phyloP scores from a whole-genome alignment of 805 yeast species.

The Metschnikowia bowlesiae region DNA sequence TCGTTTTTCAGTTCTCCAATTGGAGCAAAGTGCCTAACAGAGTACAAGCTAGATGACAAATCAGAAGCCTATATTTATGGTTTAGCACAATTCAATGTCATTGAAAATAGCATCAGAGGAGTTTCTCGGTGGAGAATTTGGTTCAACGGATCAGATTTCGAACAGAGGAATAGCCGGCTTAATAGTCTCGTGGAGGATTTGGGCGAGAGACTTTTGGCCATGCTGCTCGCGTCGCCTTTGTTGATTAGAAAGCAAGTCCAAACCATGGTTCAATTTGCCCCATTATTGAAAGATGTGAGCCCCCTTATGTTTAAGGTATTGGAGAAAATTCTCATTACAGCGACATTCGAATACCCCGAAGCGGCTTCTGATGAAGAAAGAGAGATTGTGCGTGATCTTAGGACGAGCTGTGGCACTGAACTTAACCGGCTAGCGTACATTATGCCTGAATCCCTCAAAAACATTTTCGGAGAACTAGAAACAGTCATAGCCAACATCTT shows the following conservation, averaged over 20 bases:
- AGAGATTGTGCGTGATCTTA: constrained; percentile 77
- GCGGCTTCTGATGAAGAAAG: constrained; percentile 65
- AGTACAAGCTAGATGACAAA: constrained; percentile 50
- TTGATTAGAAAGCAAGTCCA: constrained; percentile 82
- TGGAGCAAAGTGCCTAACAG: constrained; percentile 61
- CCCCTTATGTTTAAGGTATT: constrained; percentile 75
- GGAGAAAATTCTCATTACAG: constrained; percentile 78
- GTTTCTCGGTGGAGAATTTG: constrained; percentile 94
- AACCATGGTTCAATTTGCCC: constrained; percentile 90
- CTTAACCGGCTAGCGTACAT: constrained; percentile 88
- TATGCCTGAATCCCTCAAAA: constrained; percentile 86
- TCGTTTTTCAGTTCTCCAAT: constrained; percentile 63
- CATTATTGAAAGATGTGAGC: constrained; percentile 73
- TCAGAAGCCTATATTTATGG: constrained; percentile 71
- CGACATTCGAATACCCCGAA: constrained; percentile 76
- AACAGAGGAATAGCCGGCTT: constrained; percentile 48
- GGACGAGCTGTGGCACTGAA: constrained; percentile 93
- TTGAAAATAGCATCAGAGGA: constrained; percentile 88
- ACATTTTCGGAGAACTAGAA: constrained; percentile 78
- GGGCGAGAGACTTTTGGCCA: constrained; percentile 68
- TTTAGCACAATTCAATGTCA: constrained; percentile 74
- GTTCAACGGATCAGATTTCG: constrained; percentile 61
- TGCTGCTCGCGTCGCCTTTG: constrained; percentile 76
- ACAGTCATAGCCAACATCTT: constrained; percentile 70
- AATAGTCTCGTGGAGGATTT: constrained; percentile 58